A percentile compares a stretch with the other conserved stretches of the same genome.
Conservation (phyloP, 2,329 filamentous ascomycete genomes). For the Xylaria sp. region DNA sequence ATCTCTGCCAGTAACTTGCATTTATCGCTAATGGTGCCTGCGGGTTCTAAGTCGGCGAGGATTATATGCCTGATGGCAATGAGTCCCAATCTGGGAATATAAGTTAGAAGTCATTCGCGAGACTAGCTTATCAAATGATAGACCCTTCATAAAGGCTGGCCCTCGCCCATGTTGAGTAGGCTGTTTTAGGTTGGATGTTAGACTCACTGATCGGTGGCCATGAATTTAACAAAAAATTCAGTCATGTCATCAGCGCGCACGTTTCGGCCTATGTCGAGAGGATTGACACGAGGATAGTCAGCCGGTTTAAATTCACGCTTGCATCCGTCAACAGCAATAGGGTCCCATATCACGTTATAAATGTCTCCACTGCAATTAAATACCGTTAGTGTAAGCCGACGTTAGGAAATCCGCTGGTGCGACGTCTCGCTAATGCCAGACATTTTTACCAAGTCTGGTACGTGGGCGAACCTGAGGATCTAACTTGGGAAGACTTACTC, state of each 20-base stretch:
- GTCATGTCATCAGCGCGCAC: slow-evolving; percentile 76
- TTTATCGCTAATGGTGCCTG: slow-evolving; percentile 63
- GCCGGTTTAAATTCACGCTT: slow-evolving; percentile 64
- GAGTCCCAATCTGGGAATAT: slow-evolving; percentile 49
- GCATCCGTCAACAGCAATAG: slow-evolving; percentile 56
- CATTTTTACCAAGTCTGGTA: neutral
- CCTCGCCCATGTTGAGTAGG: neutral
- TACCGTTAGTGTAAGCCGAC: neutral
- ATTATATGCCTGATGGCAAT: slow-evolving; percentile 74
- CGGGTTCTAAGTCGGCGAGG: slow-evolving; percentile 65
- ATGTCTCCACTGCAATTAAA: slow-evolving; percentile 68
- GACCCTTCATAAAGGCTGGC: neutral
- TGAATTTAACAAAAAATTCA: slow-evolving; percentile 76
- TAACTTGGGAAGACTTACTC: slow-evolving; percentile 28
- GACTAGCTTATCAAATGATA: neutral
- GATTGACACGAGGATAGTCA: slow-evolving; percentile 71
- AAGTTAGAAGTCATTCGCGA: neutral
- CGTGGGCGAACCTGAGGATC: neutral
- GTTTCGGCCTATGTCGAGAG: slow-evolving; percentile 67
- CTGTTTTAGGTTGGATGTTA: neutral
- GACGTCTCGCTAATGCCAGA: neutral
- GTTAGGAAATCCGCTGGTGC: neutral
- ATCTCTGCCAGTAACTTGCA: slow-evolving; percentile 69
- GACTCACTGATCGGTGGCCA: slow-evolving; percentile 49
- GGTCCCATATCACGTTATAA: slow-evolving; percentile 83